Conservation (phyloP, 495 filamentous ascomycete genomes). For the Recurvomyces mirabilis region DNA sequence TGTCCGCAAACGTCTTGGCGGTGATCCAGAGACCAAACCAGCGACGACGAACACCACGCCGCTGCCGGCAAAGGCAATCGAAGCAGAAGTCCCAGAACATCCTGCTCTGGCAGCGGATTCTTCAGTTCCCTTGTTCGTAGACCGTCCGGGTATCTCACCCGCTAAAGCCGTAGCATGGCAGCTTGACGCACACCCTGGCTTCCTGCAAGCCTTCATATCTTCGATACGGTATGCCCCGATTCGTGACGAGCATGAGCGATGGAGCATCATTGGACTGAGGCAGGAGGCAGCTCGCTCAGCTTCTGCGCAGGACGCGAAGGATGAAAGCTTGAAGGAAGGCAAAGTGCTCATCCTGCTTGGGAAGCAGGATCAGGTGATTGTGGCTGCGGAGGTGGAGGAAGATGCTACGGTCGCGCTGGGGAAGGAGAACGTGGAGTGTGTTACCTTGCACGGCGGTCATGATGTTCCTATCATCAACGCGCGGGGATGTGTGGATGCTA, state of each 20-base stretch:
- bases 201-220: constrained; percentile 46
- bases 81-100: constrained; percentile 9
- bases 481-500: constrained; percentile 39
- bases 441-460: constrained; percentile 44
- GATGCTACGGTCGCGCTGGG: constrained; percentile 43
- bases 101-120: constrained; percentile 22
- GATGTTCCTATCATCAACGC: constrained; percentile 47
- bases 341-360: constrained; percentile 48
- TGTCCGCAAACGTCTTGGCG: constrained; percentile 42
- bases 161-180: constrained; percentile 45
- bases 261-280: constrained; percentile 43
- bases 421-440: constrained; percentile 34
- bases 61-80: not conserved
- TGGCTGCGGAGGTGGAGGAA: constrained; percentile 44
- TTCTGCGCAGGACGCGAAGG: constrained; percentile 14
- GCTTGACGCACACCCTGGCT: constrained; percentile 42
- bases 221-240: constrained; percentile 49
- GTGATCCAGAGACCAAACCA: constrained; percentile 1
- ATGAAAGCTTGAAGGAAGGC: constrained; percentile 31
- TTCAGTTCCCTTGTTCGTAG: constrained; percentile 26
- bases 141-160: constrained; percentile 35
- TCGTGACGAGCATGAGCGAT: constrained; percentile 40
- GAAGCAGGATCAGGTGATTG: constrained; percentile 41
- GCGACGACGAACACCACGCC: not conserved
- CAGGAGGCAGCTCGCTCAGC: constrained; percentile 35